A percentile compares a stretch with the other conserved stretches of the same genome.
Evolutionary conservation across 768 basidiomycete species (phyloP).

Genomic region (Boletus huronensis): DNA sequence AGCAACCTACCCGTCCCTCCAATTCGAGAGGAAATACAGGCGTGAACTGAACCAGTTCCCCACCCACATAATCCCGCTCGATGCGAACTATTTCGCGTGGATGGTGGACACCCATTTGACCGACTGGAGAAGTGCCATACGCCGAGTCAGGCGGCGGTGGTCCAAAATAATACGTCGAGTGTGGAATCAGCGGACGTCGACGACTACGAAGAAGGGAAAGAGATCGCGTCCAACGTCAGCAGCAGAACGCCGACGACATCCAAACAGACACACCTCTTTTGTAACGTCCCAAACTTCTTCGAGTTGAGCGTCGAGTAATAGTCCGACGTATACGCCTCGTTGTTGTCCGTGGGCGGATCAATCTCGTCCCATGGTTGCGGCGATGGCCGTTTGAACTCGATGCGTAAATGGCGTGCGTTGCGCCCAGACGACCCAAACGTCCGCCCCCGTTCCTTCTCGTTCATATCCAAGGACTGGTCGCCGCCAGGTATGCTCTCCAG

Average conservation of each 20-base stretch:
- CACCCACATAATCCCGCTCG: conserved; percentile 88
- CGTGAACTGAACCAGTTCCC: conserved; percentile 88
- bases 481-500: conserved; percentile 11
- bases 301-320: conserved; percentile 44
- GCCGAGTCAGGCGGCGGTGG: conserved; percentile 74
- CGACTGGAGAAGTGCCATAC: conserved; percentile 76
- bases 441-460: conserved; percentile 30
- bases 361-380: conserved; percentile 68
- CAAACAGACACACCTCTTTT: conserved; percentile 39
- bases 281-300: conserved; percentile 42
- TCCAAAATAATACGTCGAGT: conserved; percentile 82
- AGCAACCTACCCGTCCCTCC: conserved; percentile 75
- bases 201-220: conserved; percentile 25
- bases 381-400: conserved; percentile 49
- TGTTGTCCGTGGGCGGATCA: conserved; percentile 45
- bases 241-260: background rate
- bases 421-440: conserved; percentile 21
- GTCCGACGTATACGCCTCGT: conserved; percentile 25
- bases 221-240: conserved; percentile 8
- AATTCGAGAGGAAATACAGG: conserved; percentile 88
- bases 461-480: conserved; percentile 9
- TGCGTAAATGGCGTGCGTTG: conserved; percentile 43
- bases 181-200: conserved; percentile 56
- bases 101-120: conserved; percentile 83
- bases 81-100: conserved; percentile 90